Base-by-base conservation (phyloP, 169 alveolate species). In the Blepharisma undulans region DNA sequence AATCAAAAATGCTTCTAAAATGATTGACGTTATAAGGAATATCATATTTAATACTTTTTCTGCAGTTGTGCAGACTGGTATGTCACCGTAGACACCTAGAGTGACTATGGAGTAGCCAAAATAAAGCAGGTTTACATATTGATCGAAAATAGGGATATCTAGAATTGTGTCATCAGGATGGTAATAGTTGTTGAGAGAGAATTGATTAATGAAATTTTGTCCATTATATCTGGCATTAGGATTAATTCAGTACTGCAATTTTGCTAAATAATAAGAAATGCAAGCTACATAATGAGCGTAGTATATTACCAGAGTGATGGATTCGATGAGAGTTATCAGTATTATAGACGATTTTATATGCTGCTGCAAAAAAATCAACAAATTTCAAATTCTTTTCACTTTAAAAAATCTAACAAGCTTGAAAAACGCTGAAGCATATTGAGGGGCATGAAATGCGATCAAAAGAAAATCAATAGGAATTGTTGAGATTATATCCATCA, bases 81-180 rank as follows among this genome's bases (percentile, higher is more conserved):
- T 77, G 76, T 94, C 97, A 3, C 97, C 97, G 77, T 88, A 92
- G 29, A 93, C 89, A 0, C 87, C 93, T 5, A 91, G 79, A 48
- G 94, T 94, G 84, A 91, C 89, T 12, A 87, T 79, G 16, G 96
- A 91, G 18, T 76, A 7, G 22, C 92, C 36, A 21, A 92, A 59
- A 66, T 86, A 82, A 10, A 93, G 22, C 48, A 93, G 71, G 30
- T 85, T 80, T 27, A 92, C 21, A 78, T 94, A 94, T 48, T 88
- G 76, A 25, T 94, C 92, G 27, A 74, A 33, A 30, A 72, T 60
- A 1, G 92, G 18, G 92, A 89, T 77, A 30, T 94, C 93, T 32
- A 72, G 59, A 29, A 88, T 61, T 29, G 29, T 74, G 29, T 29
- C 80, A 59, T 82, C 74, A 27, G 34, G 33, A 5, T 66, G 2